Percentiles rank a stretch among this genome's conserved stretches.
These are phyloP conservation scores for Theobroma grandiflorum DNA, from an alignment of 441 rosid species.

Conservation along the genomic window DNA sequence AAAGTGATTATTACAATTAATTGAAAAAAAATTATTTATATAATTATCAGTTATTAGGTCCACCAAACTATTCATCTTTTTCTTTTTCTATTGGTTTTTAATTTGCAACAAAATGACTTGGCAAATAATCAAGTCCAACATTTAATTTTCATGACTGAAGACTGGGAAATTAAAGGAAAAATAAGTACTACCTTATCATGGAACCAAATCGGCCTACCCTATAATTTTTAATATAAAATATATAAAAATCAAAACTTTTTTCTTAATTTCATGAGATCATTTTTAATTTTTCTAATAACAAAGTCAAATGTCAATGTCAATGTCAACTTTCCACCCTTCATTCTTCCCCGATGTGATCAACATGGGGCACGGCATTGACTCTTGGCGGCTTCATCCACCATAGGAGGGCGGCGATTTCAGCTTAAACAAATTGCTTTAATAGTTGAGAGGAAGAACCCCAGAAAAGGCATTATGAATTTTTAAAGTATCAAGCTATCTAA, in stretches of 20 bases:
- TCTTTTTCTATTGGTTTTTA: background rate
- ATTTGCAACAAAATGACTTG: background rate
- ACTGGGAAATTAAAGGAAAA: background rate
- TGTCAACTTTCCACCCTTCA: background rate
- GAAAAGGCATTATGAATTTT: background rate
- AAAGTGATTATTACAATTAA: background rate
- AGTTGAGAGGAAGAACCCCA: background rate
- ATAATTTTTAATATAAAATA: too few species aligned
- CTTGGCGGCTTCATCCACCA: too few species aligned
- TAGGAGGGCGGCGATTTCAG: conserved; percentile 4
- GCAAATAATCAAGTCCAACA: background rate
- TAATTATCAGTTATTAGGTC: background rate
- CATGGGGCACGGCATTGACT: background rate
- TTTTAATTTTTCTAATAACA: background rate
- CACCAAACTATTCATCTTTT: background rate
- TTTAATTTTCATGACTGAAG: background rate
- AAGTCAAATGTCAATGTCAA: background rate
- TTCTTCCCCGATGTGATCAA: background rate
- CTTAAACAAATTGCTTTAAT: background rate
- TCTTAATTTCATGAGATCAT: too few species aligned
- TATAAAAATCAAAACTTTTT: too few species aligned
- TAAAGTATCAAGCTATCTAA: background rate
- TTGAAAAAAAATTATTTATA: background rate
- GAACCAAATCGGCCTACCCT: too few species aligned
- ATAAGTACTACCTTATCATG: background rate